Percentiles rank a stretch among this genome's conserved stretches.
Evolutionary conservation across 768 basidiomycete genomes (phyloP).

Genomic region (Lepiota venenata): DNA sequence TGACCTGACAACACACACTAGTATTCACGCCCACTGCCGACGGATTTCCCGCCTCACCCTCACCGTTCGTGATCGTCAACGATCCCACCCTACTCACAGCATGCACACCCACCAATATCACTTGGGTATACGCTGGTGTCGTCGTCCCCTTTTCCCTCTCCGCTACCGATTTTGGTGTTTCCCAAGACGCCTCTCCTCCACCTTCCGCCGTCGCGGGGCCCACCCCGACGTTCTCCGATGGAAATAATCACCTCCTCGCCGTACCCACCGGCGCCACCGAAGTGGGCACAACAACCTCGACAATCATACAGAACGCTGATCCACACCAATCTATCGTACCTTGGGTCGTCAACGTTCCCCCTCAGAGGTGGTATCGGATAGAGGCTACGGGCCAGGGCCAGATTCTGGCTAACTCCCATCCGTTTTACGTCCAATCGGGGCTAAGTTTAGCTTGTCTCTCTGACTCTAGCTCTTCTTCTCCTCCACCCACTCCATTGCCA

Average conservation of each 20-base stretch:
- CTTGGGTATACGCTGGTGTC: slow-evolving; percentile 12
- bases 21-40: neutral
- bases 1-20: neutral
- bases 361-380: slow-evolving; percentile 45
- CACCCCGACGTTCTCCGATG: neutral
- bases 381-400: slow-evolving; percentile 22
- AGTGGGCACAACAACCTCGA: slow-evolving; percentile 13
- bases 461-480: slow-evolving; percentile 11
- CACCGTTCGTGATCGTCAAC: neutral
- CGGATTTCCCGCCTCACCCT: neutral
- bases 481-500: slow-evolving; percentile 16
- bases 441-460: slow-evolving; percentile 31
- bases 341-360: slow-evolving; percentile 42
- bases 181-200: slow-evolving; percentile 15
- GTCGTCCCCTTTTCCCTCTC: neutral
- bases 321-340: slow-evolving; percentile 23
- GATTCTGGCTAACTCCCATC: slow-evolving; percentile 15
- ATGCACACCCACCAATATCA: slow-evolving; percentile 4
- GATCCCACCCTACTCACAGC: neutral
- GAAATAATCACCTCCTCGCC: neutral
- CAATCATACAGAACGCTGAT: slow-evolving; percentile 23
- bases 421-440: slow-evolving; percentile 30
- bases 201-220: slow-evolving; percentile 2
- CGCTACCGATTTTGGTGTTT: slow-evolving; percentile 20
- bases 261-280: slow-evolving; percentile 9